Evolutionary conservation across 371 early-diverging fungal genomes (phyloP).

Genomic region (Mucor sp.): DNA sequence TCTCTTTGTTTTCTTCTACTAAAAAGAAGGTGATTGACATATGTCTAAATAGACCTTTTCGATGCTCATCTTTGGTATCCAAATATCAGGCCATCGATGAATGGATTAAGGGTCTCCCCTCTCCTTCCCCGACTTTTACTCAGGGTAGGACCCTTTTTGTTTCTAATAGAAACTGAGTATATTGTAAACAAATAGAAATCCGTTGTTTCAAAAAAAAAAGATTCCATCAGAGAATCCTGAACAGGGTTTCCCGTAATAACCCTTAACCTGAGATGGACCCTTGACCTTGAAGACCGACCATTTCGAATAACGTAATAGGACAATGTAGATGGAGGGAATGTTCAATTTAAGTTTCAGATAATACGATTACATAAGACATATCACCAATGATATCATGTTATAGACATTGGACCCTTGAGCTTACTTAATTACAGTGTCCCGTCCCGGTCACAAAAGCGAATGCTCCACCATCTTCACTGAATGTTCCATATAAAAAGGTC

Average conservation of each 20-base stretch:
- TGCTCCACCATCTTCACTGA: not conserved
- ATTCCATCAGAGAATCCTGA: not conserved
- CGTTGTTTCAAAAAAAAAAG: not conserved
- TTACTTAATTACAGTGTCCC: conserved; percentile 11
- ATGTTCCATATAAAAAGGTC: conserved; percentile 8
- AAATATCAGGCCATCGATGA: not conserved
- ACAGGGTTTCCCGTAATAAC: conserved; percentile 6
- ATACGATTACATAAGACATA: not conserved
- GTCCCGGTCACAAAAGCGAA: not conserved
- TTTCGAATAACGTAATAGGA: not conserved
- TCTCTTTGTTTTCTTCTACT: too few relatives aligned
- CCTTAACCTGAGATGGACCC: conserved; percentile 8
- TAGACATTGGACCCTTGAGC: conserved; percentile 9
- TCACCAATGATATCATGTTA: conserved; percentile 3
- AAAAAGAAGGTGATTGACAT: too few relatives aligned
- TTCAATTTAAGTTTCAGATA: conserved; percentile 2
- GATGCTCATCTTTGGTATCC: too few relatives aligned
- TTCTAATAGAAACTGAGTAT: not conserved
- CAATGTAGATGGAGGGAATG: not conserved
- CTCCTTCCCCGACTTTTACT: not conserved
- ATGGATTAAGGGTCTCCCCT: not conserved
- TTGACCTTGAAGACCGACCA: not conserved
- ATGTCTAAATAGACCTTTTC: too few relatives aligned
- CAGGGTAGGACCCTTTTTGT: conserved; percentile 11
- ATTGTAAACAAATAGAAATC: not conserved